Evolutionary conservation across 495 filamentous ascomycete genomes (phyloP).

Genomic region (Mycothermus thermophilus): DNA sequence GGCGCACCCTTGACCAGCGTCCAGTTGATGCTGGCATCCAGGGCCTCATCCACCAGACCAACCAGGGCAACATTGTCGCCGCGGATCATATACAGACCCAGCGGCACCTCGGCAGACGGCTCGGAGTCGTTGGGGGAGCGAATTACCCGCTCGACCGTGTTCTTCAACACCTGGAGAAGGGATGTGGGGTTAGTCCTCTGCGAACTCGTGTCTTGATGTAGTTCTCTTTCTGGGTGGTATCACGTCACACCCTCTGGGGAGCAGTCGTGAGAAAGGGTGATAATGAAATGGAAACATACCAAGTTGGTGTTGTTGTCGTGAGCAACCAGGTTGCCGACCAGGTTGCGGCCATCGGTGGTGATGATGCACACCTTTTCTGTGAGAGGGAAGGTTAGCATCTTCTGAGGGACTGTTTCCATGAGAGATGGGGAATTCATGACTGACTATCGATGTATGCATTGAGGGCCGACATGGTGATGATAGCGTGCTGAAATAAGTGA

Average conservation of each 20-base stretch:
- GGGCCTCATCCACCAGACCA: conserved; percentile 74
- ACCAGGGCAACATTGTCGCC: conserved; percentile 91
- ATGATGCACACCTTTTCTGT: conserved; percentile 83
- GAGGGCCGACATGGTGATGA: conserved; percentile 1
- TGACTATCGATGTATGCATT: conserved; percentile 23
- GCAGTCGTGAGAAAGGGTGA: too few relatives aligned
- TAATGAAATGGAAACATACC: conserved; percentile 24
- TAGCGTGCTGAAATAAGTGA: too few relatives aligned
- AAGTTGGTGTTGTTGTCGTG: conserved; percentile 89
- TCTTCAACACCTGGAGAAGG: conserved; percentile 51
- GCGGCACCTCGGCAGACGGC: conserved; percentile 61
- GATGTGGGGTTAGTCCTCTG: not conserved
- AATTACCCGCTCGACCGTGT: conserved; percentile 83
- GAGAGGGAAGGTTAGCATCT: not conserved
- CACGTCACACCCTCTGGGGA: too few relatives aligned
- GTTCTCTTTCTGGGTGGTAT: too few relatives aligned
- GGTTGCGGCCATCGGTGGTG: conserved; percentile 81
- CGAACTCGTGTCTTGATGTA: too few relatives aligned
- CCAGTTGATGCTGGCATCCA: conserved; percentile 87
- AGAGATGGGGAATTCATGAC: too few relatives aligned
- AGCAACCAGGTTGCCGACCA: conserved; percentile 71
- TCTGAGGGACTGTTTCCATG: too few relatives aligned
- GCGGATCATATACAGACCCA: conserved; percentile 83
- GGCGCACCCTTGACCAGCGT: conserved; percentile 70
- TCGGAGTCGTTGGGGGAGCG: conserved; percentile 69